Conservation (phyloP, 352 stramenopile species). For the Pythium sp. region DNA sequence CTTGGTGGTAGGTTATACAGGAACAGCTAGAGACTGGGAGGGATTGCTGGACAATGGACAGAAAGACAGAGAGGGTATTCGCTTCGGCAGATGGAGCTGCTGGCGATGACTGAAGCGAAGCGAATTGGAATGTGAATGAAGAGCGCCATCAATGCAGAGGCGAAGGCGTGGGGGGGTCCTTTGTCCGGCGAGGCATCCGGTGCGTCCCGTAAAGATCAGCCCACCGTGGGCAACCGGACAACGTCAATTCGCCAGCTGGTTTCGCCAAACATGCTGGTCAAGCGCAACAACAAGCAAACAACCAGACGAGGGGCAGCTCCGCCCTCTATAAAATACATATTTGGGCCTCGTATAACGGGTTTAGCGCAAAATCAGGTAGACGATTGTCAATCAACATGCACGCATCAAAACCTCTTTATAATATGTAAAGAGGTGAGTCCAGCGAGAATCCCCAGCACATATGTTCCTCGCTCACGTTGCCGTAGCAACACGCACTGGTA, state of each 20-base stretch:
- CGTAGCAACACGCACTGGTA: neutral
- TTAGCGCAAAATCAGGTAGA: neutral
- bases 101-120: slow-evolving; percentile 10
- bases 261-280: neutral
- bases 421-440: neutral
- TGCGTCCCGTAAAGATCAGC: slow-evolving; percentile 18
- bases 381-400: neutral
- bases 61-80: slow-evolving; percentile 1
- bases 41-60: slow-evolving; percentile 4
- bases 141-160: neutral
- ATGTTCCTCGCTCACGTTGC: neutral
- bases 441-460: neutral
- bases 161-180: slow-evolving; percentile 7
- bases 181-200: slow-evolving; percentile 18
- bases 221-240: neutral
- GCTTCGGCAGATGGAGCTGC: slow-evolving; percentile 4
- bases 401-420: neutral
- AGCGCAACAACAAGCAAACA: neutral
- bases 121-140: slow-evolving; percentile 39
- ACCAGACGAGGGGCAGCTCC: neutral
- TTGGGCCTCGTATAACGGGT: neutral
- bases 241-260: neutral
- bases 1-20: neutral
- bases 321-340: neutral
- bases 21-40: slow-evolving; percentile 1